phyloP scores from a whole-genome alignment of 495 filamentous ascomycete species.

The Penicillium parvum region DNA sequence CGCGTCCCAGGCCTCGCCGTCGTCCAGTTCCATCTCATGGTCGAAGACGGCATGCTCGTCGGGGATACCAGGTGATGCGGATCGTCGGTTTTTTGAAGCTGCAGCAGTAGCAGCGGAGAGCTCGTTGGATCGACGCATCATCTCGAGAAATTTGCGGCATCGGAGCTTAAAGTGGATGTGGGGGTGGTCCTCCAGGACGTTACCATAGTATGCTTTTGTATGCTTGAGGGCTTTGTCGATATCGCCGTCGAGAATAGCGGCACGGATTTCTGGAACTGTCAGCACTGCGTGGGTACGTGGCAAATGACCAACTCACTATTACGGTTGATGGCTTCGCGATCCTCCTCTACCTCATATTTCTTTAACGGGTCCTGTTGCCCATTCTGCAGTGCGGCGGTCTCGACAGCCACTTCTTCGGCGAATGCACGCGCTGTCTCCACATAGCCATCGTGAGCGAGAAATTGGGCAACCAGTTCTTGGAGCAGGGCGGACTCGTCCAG shows the following conservation, averaged over 20 bases:
- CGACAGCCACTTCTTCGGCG: conserved; percentile 72
- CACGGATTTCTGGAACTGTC: conserved; percentile 64
- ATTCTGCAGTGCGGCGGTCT: conserved; percentile 60
- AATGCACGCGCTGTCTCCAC: conserved; percentile 92
- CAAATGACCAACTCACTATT: conserved; percentile 59
- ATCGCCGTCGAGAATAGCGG: conserved; percentile 87
- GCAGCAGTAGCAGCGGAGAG: conserved; percentile 33
- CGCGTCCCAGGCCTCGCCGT: conserved; percentile 42
- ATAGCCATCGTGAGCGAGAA: conserved; percentile 91
- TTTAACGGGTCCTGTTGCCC: conserved; percentile 49
- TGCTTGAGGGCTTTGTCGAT: conserved; percentile 84
- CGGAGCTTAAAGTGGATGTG: conserved; percentile 87
- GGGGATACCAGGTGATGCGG: conserved; percentile 29
- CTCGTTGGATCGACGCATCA: conserved; percentile 81
- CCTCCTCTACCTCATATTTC: conserved; percentile 73
- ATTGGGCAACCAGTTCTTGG: conserved; percentile 81
- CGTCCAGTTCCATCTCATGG: conserved; percentile 81
- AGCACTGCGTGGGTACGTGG: neutral
- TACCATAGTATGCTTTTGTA: conserved; percentile 73
- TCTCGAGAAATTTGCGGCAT: conserved; percentile 92
- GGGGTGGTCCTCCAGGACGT: conserved; percentile 77
- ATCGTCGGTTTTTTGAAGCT: conserved; percentile 31
- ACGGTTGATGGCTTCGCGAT: conserved; percentile 79
- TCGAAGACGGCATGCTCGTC: conserved; percentile 52
- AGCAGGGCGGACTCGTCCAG: conserved; percentile 73